phyloP scores from a whole-genome alignment of 2,329 filamentous ascomycete species.

The Trichoderma semiorbis region DNA sequence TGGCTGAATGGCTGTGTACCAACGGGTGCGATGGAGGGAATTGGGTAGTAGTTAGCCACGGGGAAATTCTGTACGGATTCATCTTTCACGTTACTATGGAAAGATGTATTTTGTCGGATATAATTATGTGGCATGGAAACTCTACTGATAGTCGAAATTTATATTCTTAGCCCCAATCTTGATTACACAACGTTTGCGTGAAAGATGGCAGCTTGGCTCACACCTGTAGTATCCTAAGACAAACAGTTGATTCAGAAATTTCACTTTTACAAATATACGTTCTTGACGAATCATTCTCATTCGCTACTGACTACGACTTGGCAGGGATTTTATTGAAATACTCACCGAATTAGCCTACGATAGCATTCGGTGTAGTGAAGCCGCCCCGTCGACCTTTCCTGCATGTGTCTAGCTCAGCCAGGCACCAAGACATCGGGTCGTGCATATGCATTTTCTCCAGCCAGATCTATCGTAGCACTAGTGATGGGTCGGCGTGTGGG shows the following conservation, averaged over 20 bases:
- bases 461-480: background rate
- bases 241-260: background rate
- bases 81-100: background rate
- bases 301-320: background rate
- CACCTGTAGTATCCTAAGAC: background rate
- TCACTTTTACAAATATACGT: background rate
- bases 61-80: background rate
- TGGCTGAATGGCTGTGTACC: background rate
- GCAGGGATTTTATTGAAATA: background rate
- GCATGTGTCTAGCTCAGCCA: background rate
- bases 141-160: background rate
- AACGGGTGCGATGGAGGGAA: background rate
- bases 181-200: background rate
- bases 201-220: background rate
- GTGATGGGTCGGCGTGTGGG: background rate
- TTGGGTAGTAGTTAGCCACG: background rate
- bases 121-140: background rate
- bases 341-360: background rate
- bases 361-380: background rate
- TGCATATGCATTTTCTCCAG: conserved; percentile 2
- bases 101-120: background rate
- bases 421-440: background rate
- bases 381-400: background rate
- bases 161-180: background rate
- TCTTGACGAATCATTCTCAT: background rate